Evolutionary conservation across 2,329 filamentous ascomycete genomes (phyloP), one percentile per base, ranked within the genome.

Genomic region (Diaporthe nobilis): DNA sequence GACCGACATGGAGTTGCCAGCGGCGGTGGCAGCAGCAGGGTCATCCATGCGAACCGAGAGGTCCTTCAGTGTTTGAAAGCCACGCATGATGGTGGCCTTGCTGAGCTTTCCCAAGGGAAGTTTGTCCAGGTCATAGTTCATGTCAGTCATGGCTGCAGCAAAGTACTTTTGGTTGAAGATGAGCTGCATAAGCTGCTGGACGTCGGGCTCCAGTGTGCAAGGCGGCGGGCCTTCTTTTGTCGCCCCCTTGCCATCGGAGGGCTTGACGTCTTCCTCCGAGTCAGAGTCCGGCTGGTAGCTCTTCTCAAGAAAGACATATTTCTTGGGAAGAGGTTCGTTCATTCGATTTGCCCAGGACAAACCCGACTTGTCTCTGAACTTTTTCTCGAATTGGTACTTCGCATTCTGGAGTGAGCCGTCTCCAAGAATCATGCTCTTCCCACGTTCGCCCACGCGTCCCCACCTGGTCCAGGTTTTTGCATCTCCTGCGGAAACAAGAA

Each of bases 121-220:
- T 83, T 97, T 97, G 78, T 93, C 88, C 13, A 90, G 87, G 79
- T 95, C 92, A 79, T 95, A 95, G 78, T 94, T 94, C 78, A 95
- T 86, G 1, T 89, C 86, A 1, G 84, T 82, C 92, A 95, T 94
- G 49, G 91, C 90, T 28, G 88, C 88, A 31, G 90, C 87, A 83
- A 97, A 95, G 81, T 93, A 92, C 31, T 92, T 82, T 75, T 91
- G 88, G 82, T 97, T 96, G 87, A 98, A 98, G 76, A 98, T 97
- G 78, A 98, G 90, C 76, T 92, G 86, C 88, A 97, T 92, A 28
- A 98, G 85, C 12, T 91, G 85, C 81, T 95, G 92, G 4, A 95
- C 87, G 0, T 91, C 87, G 17, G 85, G 82, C 0, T 88, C 84
- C 2, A 96, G 87, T 4, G 88, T 91, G 82, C 90, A 93, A 76